Conservation (phyloP, 2,329 filamentous ascomycete genomes). For the Seiridium unicorne region DNA sequence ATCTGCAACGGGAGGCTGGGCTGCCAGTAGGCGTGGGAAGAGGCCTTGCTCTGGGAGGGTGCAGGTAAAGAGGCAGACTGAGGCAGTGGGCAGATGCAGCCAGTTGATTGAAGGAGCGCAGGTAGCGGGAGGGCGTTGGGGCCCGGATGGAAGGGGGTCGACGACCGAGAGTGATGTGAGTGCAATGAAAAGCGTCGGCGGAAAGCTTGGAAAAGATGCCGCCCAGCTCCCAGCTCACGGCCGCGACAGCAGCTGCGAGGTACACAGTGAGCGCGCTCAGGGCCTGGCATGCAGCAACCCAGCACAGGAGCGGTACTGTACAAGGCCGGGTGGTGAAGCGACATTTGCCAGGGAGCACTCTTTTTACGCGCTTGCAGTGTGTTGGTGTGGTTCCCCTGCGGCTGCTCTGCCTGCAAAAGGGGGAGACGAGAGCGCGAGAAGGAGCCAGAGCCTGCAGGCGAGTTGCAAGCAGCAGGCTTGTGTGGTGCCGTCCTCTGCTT, state of each 20-base stretch:
- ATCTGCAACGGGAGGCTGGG: conserved; percentile 7
- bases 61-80: conserved; percentile 13
- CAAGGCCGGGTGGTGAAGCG: not conserved
- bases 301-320: conserved; percentile 3
- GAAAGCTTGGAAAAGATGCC: conserved; percentile 6
- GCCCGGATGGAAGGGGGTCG: conserved; percentile 10
- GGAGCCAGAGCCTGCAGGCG: too few relatives aligned
- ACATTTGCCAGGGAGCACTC: not conserved
- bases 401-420: not conserved
- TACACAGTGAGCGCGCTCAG: conserved; percentile 10
- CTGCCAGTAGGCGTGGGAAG: conserved; percentile 9
- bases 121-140: conserved; percentile 1
- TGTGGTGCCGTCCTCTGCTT: too few relatives aligned
- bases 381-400: not conserved
- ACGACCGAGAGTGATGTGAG: conserved; percentile 10
- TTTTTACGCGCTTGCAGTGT: conserved; percentile 3
- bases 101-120: conserved; percentile 12
- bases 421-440: too few relatives aligned
- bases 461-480: too few relatives aligned
- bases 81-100: conserved; percentile 8
- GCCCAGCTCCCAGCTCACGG: not conserved
- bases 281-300: not conserved
- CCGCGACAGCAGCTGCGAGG: conserved; percentile 4
- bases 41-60: conserved; percentile 13
- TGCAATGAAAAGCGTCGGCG: conserved; percentile 8